Evolutionary conservation across 2,329 filamentous ascomycete species (phyloP), one percentile per base, ranked within the genome.

Genomic region (Westerdykella aurantiaca): DNA sequence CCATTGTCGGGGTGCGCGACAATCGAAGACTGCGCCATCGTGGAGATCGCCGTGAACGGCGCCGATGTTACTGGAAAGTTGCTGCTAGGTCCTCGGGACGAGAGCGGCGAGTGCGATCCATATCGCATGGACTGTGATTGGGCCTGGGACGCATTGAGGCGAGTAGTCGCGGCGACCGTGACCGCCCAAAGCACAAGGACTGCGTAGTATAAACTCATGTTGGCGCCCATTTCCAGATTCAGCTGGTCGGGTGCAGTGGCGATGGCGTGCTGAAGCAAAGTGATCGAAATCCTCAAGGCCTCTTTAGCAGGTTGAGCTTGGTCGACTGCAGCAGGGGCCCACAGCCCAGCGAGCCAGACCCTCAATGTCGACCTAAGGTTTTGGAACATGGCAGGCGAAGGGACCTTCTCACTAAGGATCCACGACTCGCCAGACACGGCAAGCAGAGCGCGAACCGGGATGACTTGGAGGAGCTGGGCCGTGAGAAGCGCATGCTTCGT

Each of bases 401-500:
- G 45, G 2, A 72, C 53, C 39, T 72, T 72, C 45, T 71, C 67
- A 1, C 60, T 66, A n/a, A 73, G 54, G 7, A 72, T 60, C 71
- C 71, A 74, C 13, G 68, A 65, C 41, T 73, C 69, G 31, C 71
- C 70, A 4, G 68, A 63, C 0, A 72, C 63, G 23, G 70, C 70
- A 12, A 74, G 54, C 4, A 74, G 54, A 1, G 69, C 63, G 16
- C 68, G 67, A 5, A 72, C 49, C 0, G 70, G 71, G 4, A 61
- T 64, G 7, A 64, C 49, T 34, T 63, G 65, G 14, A 66, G 57
- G 1, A 72, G 61, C 44, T 67, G 67, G 13, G 63, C 53, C 2
- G 64, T 64, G 14, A 67, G 58, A 17, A 69, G 63, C 35, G 53
- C 55, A 31, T 60, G 55, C 34, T 50, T 55, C 6, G 52, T 64